These are phyloP conservation scores for Scenedesmus sp. DNA, from an alignment of 163 green algal species.

Conservation along the genomic window DNA sequence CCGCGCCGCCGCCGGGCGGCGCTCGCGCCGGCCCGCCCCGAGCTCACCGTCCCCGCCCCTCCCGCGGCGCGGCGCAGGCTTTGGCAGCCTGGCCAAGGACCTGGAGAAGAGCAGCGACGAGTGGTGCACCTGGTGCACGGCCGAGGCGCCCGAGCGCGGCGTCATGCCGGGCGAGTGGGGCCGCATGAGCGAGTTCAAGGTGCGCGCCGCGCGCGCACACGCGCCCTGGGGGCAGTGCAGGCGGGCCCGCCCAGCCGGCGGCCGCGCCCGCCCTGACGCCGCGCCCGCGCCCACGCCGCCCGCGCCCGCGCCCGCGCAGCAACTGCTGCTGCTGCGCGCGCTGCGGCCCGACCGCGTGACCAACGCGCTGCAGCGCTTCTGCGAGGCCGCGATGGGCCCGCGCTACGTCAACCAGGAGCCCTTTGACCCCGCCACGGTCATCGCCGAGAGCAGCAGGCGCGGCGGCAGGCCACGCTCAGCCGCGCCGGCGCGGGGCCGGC, in stretches of 20 bases:
- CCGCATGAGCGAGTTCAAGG: conserved; percentile 67
- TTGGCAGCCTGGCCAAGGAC: conserved; percentile 79
- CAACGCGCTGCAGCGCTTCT: conserved; percentile 71
- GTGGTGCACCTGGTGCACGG: conserved; percentile 79
- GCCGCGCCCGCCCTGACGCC: no score
- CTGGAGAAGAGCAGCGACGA: conserved; percentile 89
- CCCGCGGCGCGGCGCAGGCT: conserved; percentile 42
- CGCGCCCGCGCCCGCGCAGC: no score
- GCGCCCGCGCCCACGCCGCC: no score
- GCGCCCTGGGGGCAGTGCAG: no score
- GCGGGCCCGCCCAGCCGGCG: no score
- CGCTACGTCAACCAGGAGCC: conserved; percentile 77
- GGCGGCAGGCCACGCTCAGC: no score
- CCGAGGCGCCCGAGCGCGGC: conserved; percentile 71
- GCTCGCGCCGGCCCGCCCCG: no score
- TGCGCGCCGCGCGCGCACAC: no score
- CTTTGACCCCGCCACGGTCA: conserved; percentile 74
- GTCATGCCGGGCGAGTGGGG: conserved; percentile 86
- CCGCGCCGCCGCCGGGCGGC: no score
- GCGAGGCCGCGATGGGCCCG: conserved; percentile 59
- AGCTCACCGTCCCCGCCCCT: background rate
- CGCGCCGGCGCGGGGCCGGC: no score
- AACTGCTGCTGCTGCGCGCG: conserved; percentile 78
- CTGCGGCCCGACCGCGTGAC: conserved; percentile 87
- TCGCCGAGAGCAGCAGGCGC: conserved; percentile 69